phyloP scores from a whole-genome alignment of 2,329 filamentous ascomycete species.

The Calonectria hongkongensis region DNA sequence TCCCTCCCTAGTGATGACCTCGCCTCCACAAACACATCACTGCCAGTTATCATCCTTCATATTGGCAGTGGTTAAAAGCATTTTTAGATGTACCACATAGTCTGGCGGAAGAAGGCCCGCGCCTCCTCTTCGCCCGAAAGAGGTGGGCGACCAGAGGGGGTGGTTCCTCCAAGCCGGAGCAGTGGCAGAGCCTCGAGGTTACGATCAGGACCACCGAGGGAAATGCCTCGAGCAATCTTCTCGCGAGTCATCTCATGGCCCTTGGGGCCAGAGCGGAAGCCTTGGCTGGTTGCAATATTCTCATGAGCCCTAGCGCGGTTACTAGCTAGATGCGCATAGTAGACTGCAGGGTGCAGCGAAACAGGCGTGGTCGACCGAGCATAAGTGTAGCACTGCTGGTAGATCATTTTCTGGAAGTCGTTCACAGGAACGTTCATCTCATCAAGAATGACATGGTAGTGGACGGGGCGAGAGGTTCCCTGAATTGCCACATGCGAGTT shows the following conservation, averaged over 20 bases:
- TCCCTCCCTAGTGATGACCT: slow-evolving; percentile 11
- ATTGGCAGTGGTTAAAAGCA: neutral
- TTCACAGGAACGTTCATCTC: slow-evolving; percentile 81
- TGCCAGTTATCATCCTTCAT: neutral
- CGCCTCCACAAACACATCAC: neutral
- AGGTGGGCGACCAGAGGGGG: slow-evolving; percentile 47
- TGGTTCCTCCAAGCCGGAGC: slow-evolving; percentile 57
- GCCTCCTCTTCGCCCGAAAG: slow-evolving; percentile 57
- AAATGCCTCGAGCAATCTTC: slow-evolving; percentile 63
- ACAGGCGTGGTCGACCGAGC: slow-evolving; percentile 94
- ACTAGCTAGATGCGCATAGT: slow-evolving; percentile 95
- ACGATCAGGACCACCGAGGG: slow-evolving; percentile 48
- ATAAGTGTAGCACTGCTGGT: slow-evolving; percentile 96
- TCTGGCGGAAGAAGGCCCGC: slow-evolving; percentile 60
- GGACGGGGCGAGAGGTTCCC: slow-evolving; percentile 92
- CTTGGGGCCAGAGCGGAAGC: slow-evolving; percentile 66
- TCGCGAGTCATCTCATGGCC: slow-evolving; percentile 63
- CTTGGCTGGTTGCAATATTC: slow-evolving; percentile 65
- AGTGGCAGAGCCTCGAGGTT: slow-evolving; percentile 56
- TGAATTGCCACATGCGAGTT: slow-evolving; percentile 85
- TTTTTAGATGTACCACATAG: slow-evolving; percentile 67
- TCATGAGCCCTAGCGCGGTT: slow-evolving; percentile 87
- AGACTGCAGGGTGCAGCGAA: slow-evolving; percentile 90
- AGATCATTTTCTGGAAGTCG: slow-evolving; percentile 89
- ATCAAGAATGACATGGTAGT: slow-evolving; percentile 93